These are phyloP conservation scores for Grigorovia humatica DNA, from an alignment of 805 yeast genomes.

Conservation along the genomic window DNA sequence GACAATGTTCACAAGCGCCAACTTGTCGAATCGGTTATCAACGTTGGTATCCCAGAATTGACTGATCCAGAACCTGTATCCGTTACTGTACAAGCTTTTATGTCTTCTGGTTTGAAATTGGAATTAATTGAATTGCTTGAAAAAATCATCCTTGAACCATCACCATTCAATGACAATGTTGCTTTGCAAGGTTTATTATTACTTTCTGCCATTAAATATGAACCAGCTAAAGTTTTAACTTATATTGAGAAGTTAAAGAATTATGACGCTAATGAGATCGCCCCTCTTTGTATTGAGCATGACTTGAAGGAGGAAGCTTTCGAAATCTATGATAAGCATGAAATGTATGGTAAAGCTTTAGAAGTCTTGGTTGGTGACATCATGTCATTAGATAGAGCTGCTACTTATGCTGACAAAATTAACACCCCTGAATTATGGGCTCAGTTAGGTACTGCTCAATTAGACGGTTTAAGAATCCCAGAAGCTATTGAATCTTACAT, in stretches of 20 bases:
- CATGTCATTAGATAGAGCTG: constrained; percentile 91
- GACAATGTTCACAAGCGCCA: constrained; percentile 85
- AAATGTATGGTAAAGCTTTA: constrained; percentile 68
- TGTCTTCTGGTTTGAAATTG: constrained; percentile 86
- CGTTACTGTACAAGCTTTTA: constrained; percentile 86
- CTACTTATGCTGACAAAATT: constrained; percentile 80
- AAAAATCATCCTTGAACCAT: constrained; percentile 92
- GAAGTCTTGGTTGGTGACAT: constrained; percentile 86
- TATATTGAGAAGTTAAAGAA: constrained; percentile 85
- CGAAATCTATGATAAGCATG: constrained; percentile 80
- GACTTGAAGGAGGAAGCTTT: constrained; percentile 89
- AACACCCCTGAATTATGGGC: constrained; percentile 86
- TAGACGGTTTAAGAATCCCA: constrained; percentile 82
- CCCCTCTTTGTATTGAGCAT: constrained; percentile 81
- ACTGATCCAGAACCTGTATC: constrained; percentile 91
- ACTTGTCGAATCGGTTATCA: constrained; percentile 86
- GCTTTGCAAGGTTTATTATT: constrained; percentile 88
- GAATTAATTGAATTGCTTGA: constrained; percentile 92
- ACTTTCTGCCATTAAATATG: constrained; percentile 93
- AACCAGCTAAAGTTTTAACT: constrained; percentile 68
- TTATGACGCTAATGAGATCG: constrained; percentile 89
- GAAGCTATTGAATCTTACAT: constrained; percentile 90
- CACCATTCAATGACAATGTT: constrained; percentile 92
- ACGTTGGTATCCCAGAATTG: constrained; percentile 91
- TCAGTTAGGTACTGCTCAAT: constrained; percentile 90